Conservation (phyloP, 1,139 yeast species). For the Suzukiozyma palmioleophila region DNA sequence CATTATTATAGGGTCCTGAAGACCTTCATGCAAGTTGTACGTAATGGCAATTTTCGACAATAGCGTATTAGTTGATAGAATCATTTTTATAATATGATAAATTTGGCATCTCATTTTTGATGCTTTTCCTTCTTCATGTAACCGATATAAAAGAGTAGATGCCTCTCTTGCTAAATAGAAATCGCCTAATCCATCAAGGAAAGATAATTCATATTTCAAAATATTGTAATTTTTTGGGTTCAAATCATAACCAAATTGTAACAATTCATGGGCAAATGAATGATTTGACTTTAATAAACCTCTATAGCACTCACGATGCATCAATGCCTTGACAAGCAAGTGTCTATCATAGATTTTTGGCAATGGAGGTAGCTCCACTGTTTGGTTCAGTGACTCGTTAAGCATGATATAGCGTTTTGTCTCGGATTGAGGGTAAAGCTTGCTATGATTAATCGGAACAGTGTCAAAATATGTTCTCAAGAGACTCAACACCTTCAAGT, state of each 20-base stretch:
- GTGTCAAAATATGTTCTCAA: conserved; percentile 20
- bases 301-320: conserved; percentile 39
- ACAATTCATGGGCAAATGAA: conserved; percentile 23
- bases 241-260: conserved; percentile 13
- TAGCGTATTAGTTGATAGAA: conserved; percentile 39
- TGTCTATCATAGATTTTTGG: conserved; percentile 30
- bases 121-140: conserved; percentile 11
- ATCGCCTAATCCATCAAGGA: conserved; percentile 44
- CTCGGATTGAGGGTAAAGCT: conserved; percentile 14
- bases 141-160: conserved; percentile 30
- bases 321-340: conserved; percentile 32
- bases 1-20: conserved; percentile 27
- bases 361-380: conserved; percentile 31
- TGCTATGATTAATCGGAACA: conserved; percentile 18
- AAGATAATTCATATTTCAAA: conserved; percentile 35
- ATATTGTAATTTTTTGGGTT: conserved; percentile 18
- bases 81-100: conserved; percentile 30
- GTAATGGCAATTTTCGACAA: conserved; percentile 35
- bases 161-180: conserved; percentile 38
- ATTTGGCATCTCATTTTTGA: conserved; percentile 18
- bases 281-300: conserved; percentile 30
- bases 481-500: conserved; percentile 10
- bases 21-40: conserved; percentile 33
- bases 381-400: conserved; percentile 19
- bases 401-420: conserved; percentile 20